Conservation (phyloP, 768 basidiomycete species). For the Lactarius pseudohatsudake region DNA sequence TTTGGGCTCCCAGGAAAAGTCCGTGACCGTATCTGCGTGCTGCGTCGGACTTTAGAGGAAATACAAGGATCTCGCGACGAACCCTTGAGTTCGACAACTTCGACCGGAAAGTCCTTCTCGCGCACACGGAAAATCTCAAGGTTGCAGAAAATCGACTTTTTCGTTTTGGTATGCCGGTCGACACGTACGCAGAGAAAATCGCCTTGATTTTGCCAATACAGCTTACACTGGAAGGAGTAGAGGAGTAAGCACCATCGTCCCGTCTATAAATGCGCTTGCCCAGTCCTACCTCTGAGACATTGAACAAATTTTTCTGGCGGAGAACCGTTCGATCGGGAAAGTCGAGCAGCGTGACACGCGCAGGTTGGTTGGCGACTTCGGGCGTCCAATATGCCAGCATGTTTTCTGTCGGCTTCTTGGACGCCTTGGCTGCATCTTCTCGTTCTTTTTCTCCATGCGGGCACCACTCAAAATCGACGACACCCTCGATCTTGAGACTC, state of each 20-base stretch:
- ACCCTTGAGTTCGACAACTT: conserved; percentile 98
- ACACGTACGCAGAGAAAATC: conserved; percentile 99
- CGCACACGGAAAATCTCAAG: conserved; percentile 96
- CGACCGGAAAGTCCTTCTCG: conserved; percentile 97
- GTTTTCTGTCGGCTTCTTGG: conserved; percentile 78
- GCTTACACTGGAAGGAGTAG: conserved; percentile 70
- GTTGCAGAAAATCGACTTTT: conserved; percentile 98
- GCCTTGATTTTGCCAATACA: conserved; percentile 98
- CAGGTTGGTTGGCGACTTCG: conserved; percentile 94
- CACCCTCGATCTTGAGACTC: conserved; percentile 95
- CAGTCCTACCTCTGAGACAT: conserved; percentile 84
- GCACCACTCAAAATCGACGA: conserved; percentile 98
- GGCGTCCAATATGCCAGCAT: conserved; percentile 98
- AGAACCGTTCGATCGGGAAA: conserved; percentile 84
- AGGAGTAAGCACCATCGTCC: neutral
- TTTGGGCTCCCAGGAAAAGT: conserved; percentile 99
- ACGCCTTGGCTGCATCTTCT: conserved; percentile 57
- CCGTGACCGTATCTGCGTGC: conserved; percentile 73
- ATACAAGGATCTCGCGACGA: conserved; percentile 1
- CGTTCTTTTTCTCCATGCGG: conserved; percentile 88
- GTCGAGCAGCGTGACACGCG: conserved; percentile 88
- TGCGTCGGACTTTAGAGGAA: conserved; percentile 35
- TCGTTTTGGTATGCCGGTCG: conserved; percentile 97
- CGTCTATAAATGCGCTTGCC: neutral
- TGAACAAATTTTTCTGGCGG: conserved; percentile 96